These are phyloP conservation scores for Candida loeiensis DNA, from an alignment of 805 yeast species.

Conservation along the genomic window DNA sequence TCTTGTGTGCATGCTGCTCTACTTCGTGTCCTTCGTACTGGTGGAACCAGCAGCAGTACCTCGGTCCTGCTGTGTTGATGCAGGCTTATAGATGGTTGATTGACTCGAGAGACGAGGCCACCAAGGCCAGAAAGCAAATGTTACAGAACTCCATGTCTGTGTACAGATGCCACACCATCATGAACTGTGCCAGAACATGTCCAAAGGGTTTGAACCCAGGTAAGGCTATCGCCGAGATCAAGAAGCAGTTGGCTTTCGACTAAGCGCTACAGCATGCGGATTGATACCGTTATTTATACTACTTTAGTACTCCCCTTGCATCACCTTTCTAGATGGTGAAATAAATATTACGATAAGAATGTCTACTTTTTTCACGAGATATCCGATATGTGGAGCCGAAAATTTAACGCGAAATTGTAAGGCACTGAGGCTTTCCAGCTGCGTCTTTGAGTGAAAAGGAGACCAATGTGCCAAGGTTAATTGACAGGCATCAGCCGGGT, in stretches of 20 bases:
- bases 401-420: conserved; percentile 6
- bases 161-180: conserved; percentile 98
- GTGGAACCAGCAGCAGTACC: conserved; percentile 99
- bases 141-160: conserved; percentile 95
- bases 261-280: conserved; percentile 23
- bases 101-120: conserved; percentile 94
- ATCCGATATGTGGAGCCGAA: not conserved
- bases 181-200: conserved; percentile 98
- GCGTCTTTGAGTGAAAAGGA: not conserved
- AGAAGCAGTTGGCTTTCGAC: conserved; percentile 85
- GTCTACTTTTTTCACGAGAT: not conserved
- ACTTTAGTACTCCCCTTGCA: conserved; percentile 2
- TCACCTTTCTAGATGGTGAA: conserved; percentile 2
- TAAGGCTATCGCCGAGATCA: conserved; percentile 93
- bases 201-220: conserved; percentile 99
- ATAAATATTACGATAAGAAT: conserved; percentile 1
- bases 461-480: too few species aligned
- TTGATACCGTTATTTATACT: conserved; percentile 6
- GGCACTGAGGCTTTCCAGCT: not conserved
- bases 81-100: conserved; percentile 99
- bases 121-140: conserved; percentile 75
- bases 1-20: conserved; percentile 97
- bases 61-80: conserved; percentile 98
- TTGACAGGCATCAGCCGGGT: too few species aligned
- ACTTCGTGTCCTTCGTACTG: conserved; percentile 99